Evolutionary conservation across 345 rosid genomes (phyloP), one percentile per base, ranked within the genome.

Genomic region (Brassica juncea): DNA sequence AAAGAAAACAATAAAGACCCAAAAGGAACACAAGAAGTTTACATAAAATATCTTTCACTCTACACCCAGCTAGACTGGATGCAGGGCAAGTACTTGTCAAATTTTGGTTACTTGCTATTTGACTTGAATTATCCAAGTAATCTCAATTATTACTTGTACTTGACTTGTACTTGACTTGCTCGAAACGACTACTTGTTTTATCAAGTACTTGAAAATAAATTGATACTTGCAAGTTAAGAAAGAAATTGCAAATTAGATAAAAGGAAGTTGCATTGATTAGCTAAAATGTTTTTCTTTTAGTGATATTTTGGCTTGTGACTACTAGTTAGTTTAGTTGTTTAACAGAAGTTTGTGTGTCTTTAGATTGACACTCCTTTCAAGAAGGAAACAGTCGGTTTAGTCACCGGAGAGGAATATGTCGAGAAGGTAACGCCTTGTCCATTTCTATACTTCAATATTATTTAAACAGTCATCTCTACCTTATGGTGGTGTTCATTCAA

Each of bases 361-460:
- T 66, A 95, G 99, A 95, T 91, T 82, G 99, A 95, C 82, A 91
- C 97, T 73, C 98, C 98, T 16, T 96, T 96, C 79, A 96, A 96
- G 92, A 96, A 90, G 86, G 98, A 96, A 81, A 96, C 99, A 12
- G 94, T 96, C 2, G 98, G 98, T 74, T 86, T 96, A 80, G 99
- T 96, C 39, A 96, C 99, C 12, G 85, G 97, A 77, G 99, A 96
- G 79, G 92, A 96, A 79, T 96, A 93, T 77, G 99, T 96, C 35
- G 99, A 96, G 88, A 96, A 96, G 98, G 99, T 95, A 16, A 49
- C 1, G 16, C 39, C 0, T 21, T n/a, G n/a, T n/a, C n/a, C n/a
- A n/a, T n/a, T n/a, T n/a, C n/a, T n/a, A n/a, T n/a, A n/a, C n/a
- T n/a, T n/a, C n/a, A n/a, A n/a, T 73, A 0, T 15, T 60, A 1